Evolutionary conservation across 257 asterid genomes (phyloP), one percentile per base, ranked within the genome.

Genomic region (Cinchona pubescens): DNA sequence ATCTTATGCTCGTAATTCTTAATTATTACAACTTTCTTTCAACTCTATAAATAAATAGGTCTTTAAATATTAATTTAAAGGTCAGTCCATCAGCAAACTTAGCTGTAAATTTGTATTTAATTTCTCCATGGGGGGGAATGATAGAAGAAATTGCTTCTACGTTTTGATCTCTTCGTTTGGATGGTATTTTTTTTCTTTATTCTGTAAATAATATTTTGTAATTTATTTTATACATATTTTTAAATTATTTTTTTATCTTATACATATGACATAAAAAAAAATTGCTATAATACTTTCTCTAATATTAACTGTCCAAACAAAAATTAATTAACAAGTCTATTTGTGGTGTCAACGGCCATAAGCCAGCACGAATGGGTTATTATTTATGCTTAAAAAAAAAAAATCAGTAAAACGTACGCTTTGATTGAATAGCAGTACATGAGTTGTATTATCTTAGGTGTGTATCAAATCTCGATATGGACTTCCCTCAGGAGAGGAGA

Each of bases 381-480:
- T 48, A 18, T 15, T 60, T 67, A 59, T 71, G 65, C 71, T 45
- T 11, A 25, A n/a, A n/a, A n/a, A 29, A 30, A 5, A 6, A 18
- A 21, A 15, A 23, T 37, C 29, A 27, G 45, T 12, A 38, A 68
- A 2, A 29, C 7, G 67, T 48, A 46, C 18, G 15, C 45, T 59
- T 75, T 65, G 76, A 35, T 75, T 78, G n/a, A n/a, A n/a, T n/a
- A 78, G 62, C 4, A n/a, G 70, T 71, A 79, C 79, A 79, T 73
- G 45, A 73, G 76, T 83, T 82, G 91, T 82, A 79, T n/a, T n/a
- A 38, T 42, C 34, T 62, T 56, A 7, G 37, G 56, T 81, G 81
- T 49, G 27, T 58, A 79, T 79, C 87, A 77, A 73, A 82, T 67
- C 79, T 37, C 86, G 69, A 77, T 75, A 69, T 63, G 63, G 69